These are phyloP conservation scores for Royoungia palumana DNA, from an alignment of 768 basidiomycete species.

Conservation along the genomic window DNA sequence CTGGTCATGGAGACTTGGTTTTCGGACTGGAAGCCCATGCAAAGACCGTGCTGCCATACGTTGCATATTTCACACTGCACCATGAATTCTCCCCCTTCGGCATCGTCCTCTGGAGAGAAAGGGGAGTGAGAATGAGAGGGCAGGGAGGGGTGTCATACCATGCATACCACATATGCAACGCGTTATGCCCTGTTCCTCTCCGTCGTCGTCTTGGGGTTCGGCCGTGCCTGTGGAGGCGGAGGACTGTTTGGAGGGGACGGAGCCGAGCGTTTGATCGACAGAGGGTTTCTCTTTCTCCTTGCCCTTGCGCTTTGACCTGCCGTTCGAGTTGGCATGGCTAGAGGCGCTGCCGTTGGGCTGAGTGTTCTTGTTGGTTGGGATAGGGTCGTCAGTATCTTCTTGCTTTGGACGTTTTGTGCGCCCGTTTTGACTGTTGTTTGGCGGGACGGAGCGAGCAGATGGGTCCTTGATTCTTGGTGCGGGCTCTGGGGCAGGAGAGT, in stretches of 20 bases:
- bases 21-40: constrained; percentile 88
- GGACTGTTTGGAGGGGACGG: constrained; percentile 26
- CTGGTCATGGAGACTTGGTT: constrained; percentile 72
- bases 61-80: constrained; percentile 96
- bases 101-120: constrained; percentile 58
- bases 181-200: constrained; percentile 58
- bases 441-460: constrained; percentile 38
- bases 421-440: constrained; percentile 37
- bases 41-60: constrained; percentile 96
- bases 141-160: constrained; percentile 45
- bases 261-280: constrained; percentile 29
- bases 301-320: constrained; percentile 58
- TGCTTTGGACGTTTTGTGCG: constrained; percentile 65
- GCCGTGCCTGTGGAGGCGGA: constrained; percentile 34
- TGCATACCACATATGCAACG: constrained; percentile 84
- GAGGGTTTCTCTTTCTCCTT: constrained; percentile 60
- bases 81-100: constrained; percentile 92
- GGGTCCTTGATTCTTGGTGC: constrained; percentile 41
- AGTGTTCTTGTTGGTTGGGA: constrained; percentile 41
- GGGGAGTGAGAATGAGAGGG: constrained; percentile 23
- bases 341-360: constrained; percentile 31
- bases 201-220: constrained; percentile 41
- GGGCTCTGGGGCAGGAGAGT: constrained; percentile 55
- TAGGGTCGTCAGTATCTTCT: constrained; percentile 65
- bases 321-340: constrained; percentile 33